Evolutionary conservation across 495 filamentous ascomycete genomes (phyloP).

Genomic region (Ramalina intermedia): DNA sequence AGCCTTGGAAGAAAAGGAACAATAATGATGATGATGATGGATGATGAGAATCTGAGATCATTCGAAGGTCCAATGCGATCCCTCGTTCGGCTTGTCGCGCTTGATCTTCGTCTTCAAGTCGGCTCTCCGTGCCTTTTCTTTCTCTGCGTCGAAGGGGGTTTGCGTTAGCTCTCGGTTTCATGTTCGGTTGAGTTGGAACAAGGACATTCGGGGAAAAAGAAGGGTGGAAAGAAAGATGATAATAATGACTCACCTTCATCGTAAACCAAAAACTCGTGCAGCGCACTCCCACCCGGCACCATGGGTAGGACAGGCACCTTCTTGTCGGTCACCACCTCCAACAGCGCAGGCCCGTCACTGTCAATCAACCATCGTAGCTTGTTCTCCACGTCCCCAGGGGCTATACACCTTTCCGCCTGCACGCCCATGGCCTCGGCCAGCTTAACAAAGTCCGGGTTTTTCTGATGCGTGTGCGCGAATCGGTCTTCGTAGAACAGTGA

Average conservation of each 20-base stretch:
- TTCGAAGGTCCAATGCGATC: conserved; percentile 1
- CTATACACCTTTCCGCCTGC: conserved; percentile 46
- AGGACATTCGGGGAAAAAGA: no score
- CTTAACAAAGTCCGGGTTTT: conserved; percentile 48
- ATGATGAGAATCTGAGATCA: no score
- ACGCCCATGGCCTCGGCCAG: conserved; percentile 74
- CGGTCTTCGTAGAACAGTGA: conserved; percentile 85
- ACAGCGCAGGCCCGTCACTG: conserved; percentile 59
- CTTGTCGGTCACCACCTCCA: conserved; percentile 26
- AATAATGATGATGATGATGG: no score
- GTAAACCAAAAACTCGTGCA: conserved; percentile 90
- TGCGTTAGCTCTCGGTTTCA: no score
- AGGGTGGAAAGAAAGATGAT: no score
- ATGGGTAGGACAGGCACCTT: conserved; percentile 84
- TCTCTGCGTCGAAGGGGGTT: not conserved
- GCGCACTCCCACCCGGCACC: conserved; percentile 73
- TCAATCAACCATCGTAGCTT: conserved; percentile 82
- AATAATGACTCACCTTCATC: conserved; percentile 46
- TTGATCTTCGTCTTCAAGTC: conserved; percentile 7
- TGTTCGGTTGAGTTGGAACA: no score
- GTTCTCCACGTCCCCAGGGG: conserved; percentile 56
- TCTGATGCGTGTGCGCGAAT: conserved; percentile 82
- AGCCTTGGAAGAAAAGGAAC: no score
- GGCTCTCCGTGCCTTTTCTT: conserved; percentile 9
- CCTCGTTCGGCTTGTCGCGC: not conserved